Evolutionary conservation across 2,329 filamentous ascomycete genomes (phyloP), one percentile per base, ranked within the genome.

Genomic region (Ceratocystis colombiana): DNA sequence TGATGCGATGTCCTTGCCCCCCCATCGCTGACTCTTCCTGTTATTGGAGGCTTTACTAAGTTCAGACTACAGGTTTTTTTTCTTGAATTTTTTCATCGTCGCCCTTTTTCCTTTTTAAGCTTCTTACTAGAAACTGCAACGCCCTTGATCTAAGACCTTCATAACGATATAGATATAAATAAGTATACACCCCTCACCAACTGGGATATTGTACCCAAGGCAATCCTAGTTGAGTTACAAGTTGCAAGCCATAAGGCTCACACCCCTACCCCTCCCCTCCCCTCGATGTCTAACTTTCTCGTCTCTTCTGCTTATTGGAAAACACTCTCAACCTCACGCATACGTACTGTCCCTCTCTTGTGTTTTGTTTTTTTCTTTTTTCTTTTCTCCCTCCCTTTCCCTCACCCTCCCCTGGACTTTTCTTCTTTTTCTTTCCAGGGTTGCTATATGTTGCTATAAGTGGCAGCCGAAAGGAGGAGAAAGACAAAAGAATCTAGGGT

Each of bases 371-470:
- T 20, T 8, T 53, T 5, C 1, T 22, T 48, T 50, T 22, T 1
- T 50, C 8, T 50, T 22, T 41, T 7, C 57, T 33, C 33, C 20
- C 20, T 28, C 7, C n/a, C n/a, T 8, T 25, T 25, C 7, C 20
- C 25, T 45, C 30, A 41, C 61, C n/a, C 37, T 37, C 25, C 59
- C 20, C 20, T 46, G 48, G 48, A 6, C 10, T 12, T 53, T 25
- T 22, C 44, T 45, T 46, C 37, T 30, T 62, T 46, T 45, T 46
- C 37, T 30, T 62, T 46, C 17, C 4, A 30, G 7, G 53, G 53
- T 57, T 22, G 28, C 25, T 17, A 57, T 37, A 37, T 57, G 53
- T 57, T 62, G 61, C 61, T 62, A 62, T 62, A 62, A 62, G 61
- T 30, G 61, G 61, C 61, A 62, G 37, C 41, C 53, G 53, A 57